Evolutionary conservation across 805 yeast species (phyloP), one percentile per base, ranked within the genome.

Genomic region (Ogataea degrootiae): DNA sequence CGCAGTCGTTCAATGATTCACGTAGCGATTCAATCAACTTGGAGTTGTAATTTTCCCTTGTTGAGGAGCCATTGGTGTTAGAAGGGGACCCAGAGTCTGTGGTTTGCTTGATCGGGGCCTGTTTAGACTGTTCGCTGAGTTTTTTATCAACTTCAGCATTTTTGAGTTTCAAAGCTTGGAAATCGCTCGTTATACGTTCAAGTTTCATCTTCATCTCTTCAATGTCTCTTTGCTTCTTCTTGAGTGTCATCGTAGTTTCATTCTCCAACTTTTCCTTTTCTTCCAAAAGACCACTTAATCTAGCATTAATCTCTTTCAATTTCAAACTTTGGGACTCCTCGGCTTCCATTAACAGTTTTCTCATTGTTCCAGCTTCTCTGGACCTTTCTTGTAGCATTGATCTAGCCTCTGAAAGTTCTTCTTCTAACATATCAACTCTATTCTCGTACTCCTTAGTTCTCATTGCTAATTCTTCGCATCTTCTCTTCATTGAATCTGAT

Each of bases 391-490:
- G 94, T 2, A 91, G 66, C 64, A 83, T 72, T 33, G 79, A 76
- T 46, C 88, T 76, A 5, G 87, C 71, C 48, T 91, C 97, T 11
- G 76, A 70, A n/a, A 92, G 67, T 59, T 91, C 97, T 47, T 89
- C 96, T 55, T 87, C 90, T 29, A 91, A 62, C 2, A 80, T 76
- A 47, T 86, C 90, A 21, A 79, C 71, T 52, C 79, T 75, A 45
- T 72, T 72, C 39, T 73, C 75, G 1, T 82, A 70, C 56, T 94
- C 98, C 50, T 77, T 77, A 37, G 82, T 67, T 45, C 86, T 79
- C 75, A 85, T 76, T 3, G 74, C 60, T 43, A 86, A 62, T 57
- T 88, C 96, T 44, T 87, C 92, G 49, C 82, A 78, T 60, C 87
- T 89, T 53, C 80, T 83, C 56, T 77, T 83, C 49, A 80, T 57